These are phyloP conservation scores for Picea glauca DNA, from an alignment of 75 land plant genomes.

Conservation along the genomic window DNA sequence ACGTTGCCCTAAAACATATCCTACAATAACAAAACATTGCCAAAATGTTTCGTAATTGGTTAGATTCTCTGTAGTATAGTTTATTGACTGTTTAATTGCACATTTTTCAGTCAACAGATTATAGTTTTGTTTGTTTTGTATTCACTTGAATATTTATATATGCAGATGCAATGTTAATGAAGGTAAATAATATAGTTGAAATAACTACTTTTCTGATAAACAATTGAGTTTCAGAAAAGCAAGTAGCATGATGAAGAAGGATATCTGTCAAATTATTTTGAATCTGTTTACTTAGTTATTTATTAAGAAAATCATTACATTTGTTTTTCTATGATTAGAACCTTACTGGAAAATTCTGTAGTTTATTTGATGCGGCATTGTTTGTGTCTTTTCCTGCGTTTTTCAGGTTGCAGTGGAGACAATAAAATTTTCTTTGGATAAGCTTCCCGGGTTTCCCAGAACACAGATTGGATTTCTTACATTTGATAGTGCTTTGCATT, in stretches of 20 bases:
- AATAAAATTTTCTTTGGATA: slow-evolving; percentile 80
- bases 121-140: neutral
- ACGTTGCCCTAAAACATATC: too few relatives aligned
- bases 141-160: neutral
- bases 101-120: neutral
- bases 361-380: neutral
- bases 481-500: slow-evolving; percentile 92
- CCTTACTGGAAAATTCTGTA: neutral
- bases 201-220: neutral
- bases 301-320: neutral
- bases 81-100: neutral
- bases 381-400: slow-evolving; percentile 2
- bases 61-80: too few relatives aligned
- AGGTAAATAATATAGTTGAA: neutral
- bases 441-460: slow-evolving; percentile 84
- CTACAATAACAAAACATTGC: too few relatives aligned
- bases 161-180: neutral
- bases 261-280: neutral
- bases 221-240: neutral
- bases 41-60: too few relatives aligned
- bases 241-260: neutral
- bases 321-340: neutral
- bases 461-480: slow-evolving; percentile 98
- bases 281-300: too few relatives aligned
- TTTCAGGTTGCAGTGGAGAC: slow-evolving; percentile 87